A percentile compares a stretch with the other conserved stretches of the same genome.
Conservation (phyloP, 164 flowering plant genomes). For the Stephania japonica region DNA sequence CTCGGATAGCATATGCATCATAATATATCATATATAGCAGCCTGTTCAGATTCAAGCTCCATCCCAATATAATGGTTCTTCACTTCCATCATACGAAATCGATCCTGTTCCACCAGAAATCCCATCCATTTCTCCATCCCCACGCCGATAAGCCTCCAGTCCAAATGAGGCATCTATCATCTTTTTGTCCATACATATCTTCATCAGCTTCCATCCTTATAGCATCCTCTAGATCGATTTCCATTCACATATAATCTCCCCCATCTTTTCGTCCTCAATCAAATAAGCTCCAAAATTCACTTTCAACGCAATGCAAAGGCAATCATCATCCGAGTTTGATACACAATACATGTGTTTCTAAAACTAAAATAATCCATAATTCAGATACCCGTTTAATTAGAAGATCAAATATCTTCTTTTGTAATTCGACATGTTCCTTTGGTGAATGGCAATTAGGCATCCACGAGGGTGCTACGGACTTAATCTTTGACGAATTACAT, state of each 20-base stretch:
- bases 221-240: no score
- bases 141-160: no score
- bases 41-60: slow-evolving; percentile 27
- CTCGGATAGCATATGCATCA: slow-evolving; percentile 27
- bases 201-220: no score
- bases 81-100: slow-evolving; percentile 6
- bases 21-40: slow-evolving; percentile 25
- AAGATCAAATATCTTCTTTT: background rate
- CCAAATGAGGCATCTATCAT: no score
- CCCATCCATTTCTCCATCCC: no score
- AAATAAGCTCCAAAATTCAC: slow-evolving; percentile 17
- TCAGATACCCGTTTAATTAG: background rate
- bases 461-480: no score
- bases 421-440: no score
- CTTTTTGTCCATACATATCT: no score
- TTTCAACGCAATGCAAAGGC: slow-evolving; percentile 5
- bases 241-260: no score
- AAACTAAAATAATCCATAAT: background rate
- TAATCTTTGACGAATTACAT: no score
- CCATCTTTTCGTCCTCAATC: slow-evolving; percentile 13
- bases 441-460: no score
- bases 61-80: slow-evolving; percentile 22
- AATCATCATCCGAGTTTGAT: slow-evolving; percentile 8
- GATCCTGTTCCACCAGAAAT: slow-evolving; percentile 9
- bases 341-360: background rate